Evolutionary conservation across 495 filamentous ascomycete genomes (phyloP).

Genomic region (Aspergillus indologenus): DNA sequence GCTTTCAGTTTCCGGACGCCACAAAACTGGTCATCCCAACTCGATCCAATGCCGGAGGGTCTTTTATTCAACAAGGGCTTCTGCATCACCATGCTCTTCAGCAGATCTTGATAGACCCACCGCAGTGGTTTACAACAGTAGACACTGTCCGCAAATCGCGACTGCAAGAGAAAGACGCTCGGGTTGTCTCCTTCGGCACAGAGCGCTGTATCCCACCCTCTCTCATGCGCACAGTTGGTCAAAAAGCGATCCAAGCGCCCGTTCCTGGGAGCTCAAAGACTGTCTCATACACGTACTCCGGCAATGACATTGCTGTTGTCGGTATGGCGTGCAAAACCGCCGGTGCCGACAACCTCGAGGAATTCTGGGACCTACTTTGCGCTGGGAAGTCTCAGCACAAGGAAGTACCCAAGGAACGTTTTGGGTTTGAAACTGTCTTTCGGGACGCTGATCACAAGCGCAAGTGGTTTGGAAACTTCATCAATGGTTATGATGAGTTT

Average conservation of each 20-base stretch:
- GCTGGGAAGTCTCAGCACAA: conserved; percentile 40
- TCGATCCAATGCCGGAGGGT: background rate
- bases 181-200: background rate
- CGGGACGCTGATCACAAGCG: conserved; percentile 27
- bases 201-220: conserved; percentile 3
- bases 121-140: conserved; percentile 6
- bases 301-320: too few relatives aligned
- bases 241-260: background rate
- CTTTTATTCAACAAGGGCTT: background rate
- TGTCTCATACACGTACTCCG: background rate
- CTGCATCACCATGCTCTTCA: conserved; percentile 2
- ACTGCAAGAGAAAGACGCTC: background rate
- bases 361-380: conserved; percentile 41
- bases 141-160: background rate
- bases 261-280: too few relatives aligned
- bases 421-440: conserved; percentile 26
- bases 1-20: conserved; percentile 5
- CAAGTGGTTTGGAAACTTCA: conserved; percentile 47
- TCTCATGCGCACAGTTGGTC: background rate
- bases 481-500: conserved; percentile 40
- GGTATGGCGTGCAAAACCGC: conserved; percentile 41
- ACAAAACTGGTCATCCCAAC: background rate
- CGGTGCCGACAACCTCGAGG: conserved; percentile 42
- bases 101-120: background rate
- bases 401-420: conserved; percentile 26